Evolutionary conservation across 2,329 filamentous ascomycete species (phyloP).

Genomic region (Fusarium xylarioides): DNA sequence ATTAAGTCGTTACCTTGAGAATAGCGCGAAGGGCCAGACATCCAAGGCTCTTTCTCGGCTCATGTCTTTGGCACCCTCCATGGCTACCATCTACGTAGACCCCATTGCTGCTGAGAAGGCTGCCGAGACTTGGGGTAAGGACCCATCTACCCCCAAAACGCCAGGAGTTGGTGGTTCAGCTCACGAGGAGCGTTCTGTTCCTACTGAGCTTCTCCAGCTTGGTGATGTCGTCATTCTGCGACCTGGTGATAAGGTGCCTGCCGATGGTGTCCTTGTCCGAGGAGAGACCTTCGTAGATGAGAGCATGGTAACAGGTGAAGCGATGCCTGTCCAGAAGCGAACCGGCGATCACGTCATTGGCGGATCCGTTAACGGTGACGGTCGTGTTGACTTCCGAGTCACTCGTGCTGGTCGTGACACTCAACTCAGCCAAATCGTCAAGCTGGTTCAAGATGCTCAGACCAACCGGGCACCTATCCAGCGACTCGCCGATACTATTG

Average conservation of each 20-base stretch:
- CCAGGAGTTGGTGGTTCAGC: conserved; percentile 62
- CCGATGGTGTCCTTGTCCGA: conserved; percentile 85
- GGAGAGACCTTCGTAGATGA: conserved; percentile 96
- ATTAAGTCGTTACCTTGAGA: conserved; percentile 90
- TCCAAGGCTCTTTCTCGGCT: conserved; percentile 91
- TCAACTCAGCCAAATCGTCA: conserved; percentile 96
- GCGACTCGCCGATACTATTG: conserved; percentile 86
- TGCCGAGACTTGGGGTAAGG: conserved; percentile 75
- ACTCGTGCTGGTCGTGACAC: conserved; percentile 93
- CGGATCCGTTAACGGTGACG: conserved; percentile 94
- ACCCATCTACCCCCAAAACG: conserved; percentile 25
- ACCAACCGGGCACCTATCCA: conserved; percentile 95
- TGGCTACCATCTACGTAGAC: conserved; percentile 96
- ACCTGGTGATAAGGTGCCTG: conserved; percentile 95
- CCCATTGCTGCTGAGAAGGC: conserved; percentile 93
- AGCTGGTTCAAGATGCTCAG: conserved; percentile 97
- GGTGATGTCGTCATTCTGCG: conserved; percentile 93
- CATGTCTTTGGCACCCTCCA: conserved; percentile 95
- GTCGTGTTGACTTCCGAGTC: conserved; percentile 90
- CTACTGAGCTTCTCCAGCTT: conserved; percentile 92
- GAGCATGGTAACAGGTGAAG: conserved; percentile 98
- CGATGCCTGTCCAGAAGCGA: conserved; percentile 92
- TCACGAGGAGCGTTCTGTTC: conserved; percentile 84
- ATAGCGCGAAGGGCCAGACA: conserved; percentile 93
- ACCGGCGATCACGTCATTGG: conserved; percentile 84